Evolutionary conservation across 768 basidiomycete species (phyloP).

Genomic region (Cantharellus cinnabarinus): DNA sequence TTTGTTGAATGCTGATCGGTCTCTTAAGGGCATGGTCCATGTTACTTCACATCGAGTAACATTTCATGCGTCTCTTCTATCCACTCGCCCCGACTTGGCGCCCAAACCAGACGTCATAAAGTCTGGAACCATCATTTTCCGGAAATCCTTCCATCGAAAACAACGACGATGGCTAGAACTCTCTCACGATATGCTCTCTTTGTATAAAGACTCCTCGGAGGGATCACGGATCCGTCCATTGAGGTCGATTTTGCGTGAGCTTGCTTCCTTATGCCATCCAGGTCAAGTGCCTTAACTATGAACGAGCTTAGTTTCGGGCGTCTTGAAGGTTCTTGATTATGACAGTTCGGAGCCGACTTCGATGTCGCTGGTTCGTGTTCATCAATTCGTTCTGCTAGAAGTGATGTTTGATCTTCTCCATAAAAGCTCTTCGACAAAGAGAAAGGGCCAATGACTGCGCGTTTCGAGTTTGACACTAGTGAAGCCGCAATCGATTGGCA

Average conservation of each 20-base stretch:
- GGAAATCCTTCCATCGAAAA: slow-evolving; percentile 25
- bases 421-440: slow-evolving; percentile 4
- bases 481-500: slow-evolving; percentile 33
- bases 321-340: no score
- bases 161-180: slow-evolving; percentile 42
- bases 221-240: slow-evolving; percentile 35
- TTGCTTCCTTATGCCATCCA: background rate
- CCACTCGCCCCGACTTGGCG: slow-evolving; percentile 20
- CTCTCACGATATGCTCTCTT: slow-evolving; percentile 36
- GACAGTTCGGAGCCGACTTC: no score
- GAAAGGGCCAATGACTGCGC: slow-evolving; percentile 13
- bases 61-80: slow-evolving; percentile 42
- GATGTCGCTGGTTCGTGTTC: no score
- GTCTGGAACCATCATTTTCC: slow-evolving; percentile 30
- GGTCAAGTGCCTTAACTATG: no score
- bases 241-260: slow-evolving; percentile 29
- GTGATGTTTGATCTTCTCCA: no score
- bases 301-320: no score
- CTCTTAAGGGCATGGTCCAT: slow-evolving; percentile 32
- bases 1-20: slow-evolving; percentile 3
- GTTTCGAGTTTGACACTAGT: slow-evolving; percentile 36
- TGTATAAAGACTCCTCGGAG: slow-evolving; percentile 33
- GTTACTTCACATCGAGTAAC: slow-evolving; percentile 43
- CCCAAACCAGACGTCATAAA: slow-evolving; percentile 21
- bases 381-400: no score